Base-by-base conservation (phyloP, 441 rosid species). In the Gossypium trilobum region DNA sequence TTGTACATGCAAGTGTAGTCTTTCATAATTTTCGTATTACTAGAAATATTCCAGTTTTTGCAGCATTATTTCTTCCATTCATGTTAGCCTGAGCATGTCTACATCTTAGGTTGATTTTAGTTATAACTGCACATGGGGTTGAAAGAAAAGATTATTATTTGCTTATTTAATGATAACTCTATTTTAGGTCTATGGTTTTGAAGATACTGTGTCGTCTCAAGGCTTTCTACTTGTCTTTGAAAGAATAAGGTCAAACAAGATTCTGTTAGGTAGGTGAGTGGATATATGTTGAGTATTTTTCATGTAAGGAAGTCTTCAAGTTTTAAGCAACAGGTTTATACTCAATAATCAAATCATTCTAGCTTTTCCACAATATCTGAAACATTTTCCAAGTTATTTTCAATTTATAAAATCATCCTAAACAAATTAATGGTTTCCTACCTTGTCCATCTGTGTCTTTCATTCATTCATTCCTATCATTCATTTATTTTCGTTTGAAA, bases 11-110 rank as follows among this genome's bases (percentile, higher is more conserved):
- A 50, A 10, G 42, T 51, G 5, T 8, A 2, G 16, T 20, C 67
- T 75, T 72, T 10, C 63, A 27, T 19, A 64, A 59, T 25, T 59
- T 77, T 36, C 58, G 14, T 52, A 5, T 55, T 16, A 46, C 17
- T 22, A 44, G 39, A 58, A 44, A 25, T 71, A n/a, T 25, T 54
- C 59, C 8, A 44, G 52, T 6, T 50, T 25, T 57, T 50, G 46
- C 23, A 31, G 44, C 62, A 48, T 10, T 72, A 31, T 33, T 16
- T 62, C 33, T 29, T 27, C 46, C 33, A 14, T 44, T 19, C 68
- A 23, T 25, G 23, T 59, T 25, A 44, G 0, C 17, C 39, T 54
- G 0, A 16, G 50, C 57, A 42, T 46, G 44, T 22, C 59, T 27
- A 59, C 25, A 5, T 31, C 62, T 65, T 22, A 52, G 20, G 29